Evolutionary conservation across 2,329 filamentous ascomycete genomes (phyloP).

Genomic region (Ophiostoma triangulosporum): DNA sequence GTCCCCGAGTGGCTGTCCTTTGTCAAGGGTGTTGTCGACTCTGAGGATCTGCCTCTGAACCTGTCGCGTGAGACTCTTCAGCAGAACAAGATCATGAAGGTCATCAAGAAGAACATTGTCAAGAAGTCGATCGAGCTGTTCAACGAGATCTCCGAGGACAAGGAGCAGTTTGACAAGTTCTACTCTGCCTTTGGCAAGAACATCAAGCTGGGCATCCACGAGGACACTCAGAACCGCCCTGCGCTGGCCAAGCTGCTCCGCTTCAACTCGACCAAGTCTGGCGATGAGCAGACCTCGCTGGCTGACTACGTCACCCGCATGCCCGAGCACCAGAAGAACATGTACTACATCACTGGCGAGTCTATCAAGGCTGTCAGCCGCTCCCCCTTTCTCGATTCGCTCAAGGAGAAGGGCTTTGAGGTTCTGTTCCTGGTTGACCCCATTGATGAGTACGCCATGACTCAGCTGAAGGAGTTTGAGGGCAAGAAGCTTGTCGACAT

Average conservation of each 20-base stretch:
- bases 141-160: slow-evolving; percentile 97
- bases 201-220: slow-evolving; percentile 99
- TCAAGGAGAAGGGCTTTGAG: slow-evolving; percentile 99
- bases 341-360: slow-evolving; percentile 99
- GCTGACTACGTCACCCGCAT: slow-evolving; percentile 97
- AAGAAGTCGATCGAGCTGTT: slow-evolving; percentile 99
- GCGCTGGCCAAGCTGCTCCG: slow-evolving; percentile 94
- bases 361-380: slow-evolving; percentile 95
- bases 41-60: slow-evolving; percentile 98
- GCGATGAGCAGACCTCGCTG: slow-evolving; percentile 88
- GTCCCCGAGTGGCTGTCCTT: slow-evolving; percentile 99
- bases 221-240: slow-evolving; percentile 94
- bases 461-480: slow-evolving; percentile 99
- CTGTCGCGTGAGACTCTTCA: slow-evolving; percentile 99
- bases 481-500: slow-evolving; percentile 99
- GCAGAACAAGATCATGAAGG: slow-evolving; percentile 99
- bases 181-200: slow-evolving; percentile 99
- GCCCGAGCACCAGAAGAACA: slow-evolving; percentile 99
- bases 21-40: slow-evolving; percentile 99
- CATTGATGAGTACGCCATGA: slow-evolving; percentile 99
- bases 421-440: slow-evolving; percentile 98
- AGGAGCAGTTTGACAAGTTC: slow-evolving; percentile 99
- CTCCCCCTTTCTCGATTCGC: slow-evolving; percentile 96
- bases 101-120: slow-evolving; percentile 99
- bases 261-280: slow-evolving; percentile 98